These are phyloP conservation scores for Veloporphyrellus conicus DNA, from an alignment of 1,284 basidiomycete species.

Conservation along the genomic window DNA sequence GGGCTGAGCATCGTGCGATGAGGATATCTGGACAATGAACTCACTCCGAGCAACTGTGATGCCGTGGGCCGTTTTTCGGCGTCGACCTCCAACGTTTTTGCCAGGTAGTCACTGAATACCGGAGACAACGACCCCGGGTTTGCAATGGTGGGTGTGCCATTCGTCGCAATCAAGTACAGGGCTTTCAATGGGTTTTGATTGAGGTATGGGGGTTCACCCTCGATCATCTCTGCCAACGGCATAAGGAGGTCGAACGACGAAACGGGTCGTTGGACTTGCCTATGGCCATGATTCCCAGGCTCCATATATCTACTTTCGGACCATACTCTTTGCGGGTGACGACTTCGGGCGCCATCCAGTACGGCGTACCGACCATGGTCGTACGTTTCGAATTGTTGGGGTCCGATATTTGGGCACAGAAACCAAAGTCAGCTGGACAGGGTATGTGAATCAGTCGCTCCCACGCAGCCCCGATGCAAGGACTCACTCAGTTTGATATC, in stretches of 20 bases:
- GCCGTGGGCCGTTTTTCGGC: constrained; percentile 90
- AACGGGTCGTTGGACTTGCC: constrained; percentile 45
- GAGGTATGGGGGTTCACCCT: constrained; percentile 96
- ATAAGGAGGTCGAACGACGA: constrained; percentile 3
- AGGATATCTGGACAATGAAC: constrained; percentile 20
- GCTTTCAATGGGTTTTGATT: constrained; percentile 96
- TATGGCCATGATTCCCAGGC: constrained; percentile 97
- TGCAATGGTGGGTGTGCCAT: constrained; percentile 95
- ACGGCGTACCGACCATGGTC: constrained; percentile 99
- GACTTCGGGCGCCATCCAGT: constrained; percentile 99
- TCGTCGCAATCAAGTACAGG: constrained; percentile 94
- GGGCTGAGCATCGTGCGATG: constrained; percentile 3
- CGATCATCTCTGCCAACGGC: constrained; percentile 83
- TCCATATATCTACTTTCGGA: constrained; percentile 98
- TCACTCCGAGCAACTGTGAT: constrained; percentile 72
- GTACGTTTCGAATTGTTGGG: constrained; percentile 87
- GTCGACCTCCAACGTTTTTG: constrained; percentile 90
- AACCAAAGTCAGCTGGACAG: constrained; percentile 89
- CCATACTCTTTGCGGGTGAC: constrained; percentile 98
- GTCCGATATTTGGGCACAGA: constrained; percentile 96
- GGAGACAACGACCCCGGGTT: constrained; percentile 87
- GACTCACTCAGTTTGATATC: constrained; percentile 95
- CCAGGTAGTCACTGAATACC: constrained; percentile 89
- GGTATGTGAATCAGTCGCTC: constrained; percentile 2
- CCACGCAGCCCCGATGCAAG: neutral